Conservation (phyloP, 2,329 filamentous ascomycete species). For the Pseudohalonectria lignicola region DNA sequence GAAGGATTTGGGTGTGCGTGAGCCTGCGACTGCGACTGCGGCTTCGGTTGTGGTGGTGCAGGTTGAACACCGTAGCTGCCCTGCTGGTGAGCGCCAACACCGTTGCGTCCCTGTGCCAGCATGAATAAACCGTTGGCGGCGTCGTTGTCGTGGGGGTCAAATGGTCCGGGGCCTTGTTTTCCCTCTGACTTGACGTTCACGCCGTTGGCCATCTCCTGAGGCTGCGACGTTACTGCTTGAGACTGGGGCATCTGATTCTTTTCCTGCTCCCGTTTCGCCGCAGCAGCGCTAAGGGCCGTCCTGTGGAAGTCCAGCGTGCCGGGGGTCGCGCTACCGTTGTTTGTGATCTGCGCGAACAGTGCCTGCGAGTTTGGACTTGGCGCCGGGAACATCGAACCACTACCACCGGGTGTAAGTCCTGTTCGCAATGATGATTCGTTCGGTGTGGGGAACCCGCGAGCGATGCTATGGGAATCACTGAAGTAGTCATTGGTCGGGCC, state of each 20-base stretch:
- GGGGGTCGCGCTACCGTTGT: constrained; percentile 76
- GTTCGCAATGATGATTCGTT: constrained; percentile 93
- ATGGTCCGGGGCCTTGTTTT: constrained; percentile 51
- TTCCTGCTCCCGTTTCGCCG: constrained; percentile 46
- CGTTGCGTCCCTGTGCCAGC: constrained; percentile 63
- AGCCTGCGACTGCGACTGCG: too few species aligned
- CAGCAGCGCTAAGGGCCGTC: constrained; percentile 73
- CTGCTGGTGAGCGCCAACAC: constrained; percentile 35
- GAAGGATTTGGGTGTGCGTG: constrained; percentile 35
- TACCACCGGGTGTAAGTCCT: constrained; percentile 85
- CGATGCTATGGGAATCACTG: constrained; percentile 63
- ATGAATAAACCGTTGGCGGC: constrained; percentile 91
- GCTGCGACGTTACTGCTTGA: constrained; percentile 34
- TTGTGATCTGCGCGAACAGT: constrained; percentile 67
- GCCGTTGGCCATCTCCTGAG: constrained; percentile 34
- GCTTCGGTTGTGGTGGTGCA: constrained; percentile 28
- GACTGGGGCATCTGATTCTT: constrained; percentile 20
- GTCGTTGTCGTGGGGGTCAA: constrained; percentile 86
- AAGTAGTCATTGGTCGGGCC: constrained; percentile 84
- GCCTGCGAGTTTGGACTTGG: constrained; percentile 81
- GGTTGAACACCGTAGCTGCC: constrained; percentile 33
- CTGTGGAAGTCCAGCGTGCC: constrained; percentile 90
- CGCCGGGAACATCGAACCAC: constrained; percentile 93
- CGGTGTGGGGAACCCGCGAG: constrained; percentile 81
- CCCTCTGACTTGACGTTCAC: constrained; percentile 33